Evolutionary conservation across 768 basidiomycete species (phyloP), one percentile per base, ranked within the genome.

Genomic region (Saitozyma sp.): DNA sequence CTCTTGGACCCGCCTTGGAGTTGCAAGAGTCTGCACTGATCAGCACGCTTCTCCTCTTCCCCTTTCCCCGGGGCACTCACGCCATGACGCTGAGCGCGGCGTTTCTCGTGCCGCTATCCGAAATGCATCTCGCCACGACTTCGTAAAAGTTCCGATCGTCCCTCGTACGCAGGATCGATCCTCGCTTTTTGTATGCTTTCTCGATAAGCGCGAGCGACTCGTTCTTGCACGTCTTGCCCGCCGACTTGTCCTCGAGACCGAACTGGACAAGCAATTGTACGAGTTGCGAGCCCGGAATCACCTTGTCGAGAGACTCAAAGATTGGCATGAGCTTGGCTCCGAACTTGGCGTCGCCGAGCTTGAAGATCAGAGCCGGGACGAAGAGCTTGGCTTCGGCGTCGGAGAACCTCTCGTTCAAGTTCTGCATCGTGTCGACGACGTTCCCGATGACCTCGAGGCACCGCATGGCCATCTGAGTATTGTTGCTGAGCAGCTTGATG

Each of bases 271-370:
- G 81, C 13, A 92, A 79, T 72, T 90, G 89, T 77, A 96, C 94
- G 40, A 98, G 83, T 46, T 93, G 88, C 70, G 93, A 96, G 71
- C 89, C 94, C 1, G 96, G 89, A 73, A 94, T 96, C 56, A 97
- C 88, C 73, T 88, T 91, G 8, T 93, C 89, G 56, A 97, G 82
- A 6, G 84, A 84, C 70, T 91, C 89, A 59, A 98, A 86, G 63
- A 96, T 89, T 52, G 87, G 88, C 38, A 62, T 56, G 19, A 80
- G 66, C 56, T 75, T 78, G 20, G 73, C 56, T 38, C 67, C 90
- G 87, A 19, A 96, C 87, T 54, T 93, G 86, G 51, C 86, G 81
- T 98, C 96, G 13, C 96, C 96, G 63, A 97, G 95, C 85, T 96
- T 97, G 82, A 86, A 86, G 51, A 96, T 84, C 63, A 97, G 83